Evolutionary conservation across 139 green algal species (phyloP).

Genomic region (Auxenochlorella pyrenoidosa): DNA sequence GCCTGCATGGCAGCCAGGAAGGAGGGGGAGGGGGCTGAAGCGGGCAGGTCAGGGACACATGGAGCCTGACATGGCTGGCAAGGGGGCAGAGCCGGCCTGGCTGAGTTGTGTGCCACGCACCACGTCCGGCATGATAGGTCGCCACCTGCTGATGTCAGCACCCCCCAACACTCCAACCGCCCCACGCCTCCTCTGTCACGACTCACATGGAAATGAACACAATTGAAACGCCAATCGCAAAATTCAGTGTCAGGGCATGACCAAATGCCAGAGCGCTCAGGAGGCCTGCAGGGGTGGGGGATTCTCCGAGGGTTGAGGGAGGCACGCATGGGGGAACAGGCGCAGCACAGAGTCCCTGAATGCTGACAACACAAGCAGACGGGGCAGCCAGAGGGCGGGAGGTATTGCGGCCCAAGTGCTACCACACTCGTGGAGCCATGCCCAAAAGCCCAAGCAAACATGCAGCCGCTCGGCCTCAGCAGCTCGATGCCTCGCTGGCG

Average conservation of each 20-base stretch:
- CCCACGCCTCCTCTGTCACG: background rate
- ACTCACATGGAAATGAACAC: conserved; percentile 95
- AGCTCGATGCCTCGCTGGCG: too few relatives aligned
- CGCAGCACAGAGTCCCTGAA: too few relatives aligned
- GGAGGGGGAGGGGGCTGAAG: too few relatives aligned
- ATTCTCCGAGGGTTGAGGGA: background rate
- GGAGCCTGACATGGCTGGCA: background rate
- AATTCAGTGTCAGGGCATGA: conserved; percentile 94
- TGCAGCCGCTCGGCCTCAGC: too few relatives aligned
- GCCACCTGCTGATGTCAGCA: too few relatives aligned
- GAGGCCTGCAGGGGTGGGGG: conserved; percentile 46
- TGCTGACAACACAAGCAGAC: background rate
- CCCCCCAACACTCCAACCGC: too few relatives aligned
- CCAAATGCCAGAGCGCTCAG: conserved; percentile 90
- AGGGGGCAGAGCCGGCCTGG: too few relatives aligned
- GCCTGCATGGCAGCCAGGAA: conserved; percentile 36
- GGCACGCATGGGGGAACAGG: too few relatives aligned
- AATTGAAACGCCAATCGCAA: conserved; percentile 93
- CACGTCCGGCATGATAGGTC: too few relatives aligned
- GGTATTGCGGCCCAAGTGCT: background rate
- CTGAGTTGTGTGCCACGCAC: too few relatives aligned
- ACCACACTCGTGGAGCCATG: background rate
- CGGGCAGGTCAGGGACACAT: background rate
- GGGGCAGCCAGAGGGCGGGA: background rate
- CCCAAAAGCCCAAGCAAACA: background rate